Evolutionary conservation across 2,329 filamentous ascomycete species (phyloP).

Genomic region (Xylaria sp.): DNA sequence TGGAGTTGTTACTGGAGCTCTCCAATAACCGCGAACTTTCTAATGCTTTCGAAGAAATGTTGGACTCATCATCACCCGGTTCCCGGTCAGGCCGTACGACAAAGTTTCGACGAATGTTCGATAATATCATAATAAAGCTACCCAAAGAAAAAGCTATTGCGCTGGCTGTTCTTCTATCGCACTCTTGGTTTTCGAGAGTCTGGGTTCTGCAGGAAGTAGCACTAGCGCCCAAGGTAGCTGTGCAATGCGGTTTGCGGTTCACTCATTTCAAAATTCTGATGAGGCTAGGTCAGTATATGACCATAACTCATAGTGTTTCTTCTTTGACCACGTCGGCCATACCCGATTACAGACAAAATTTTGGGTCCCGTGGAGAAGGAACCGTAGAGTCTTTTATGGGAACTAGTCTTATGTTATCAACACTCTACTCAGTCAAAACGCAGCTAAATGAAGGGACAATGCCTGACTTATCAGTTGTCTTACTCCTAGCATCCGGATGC

Average conservation of each 20-base stretch:
- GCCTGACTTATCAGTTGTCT: neutral
- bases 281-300: neutral
- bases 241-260: neutral
- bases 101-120: neutral
- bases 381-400: neutral
- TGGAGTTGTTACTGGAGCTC: neutral
- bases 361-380: too few species aligned
- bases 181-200: constrained; percentile 6
- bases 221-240: neutral
- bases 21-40: neutral
- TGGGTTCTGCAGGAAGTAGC: constrained; percentile 10
- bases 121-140: neutral
- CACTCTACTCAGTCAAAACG: neutral
- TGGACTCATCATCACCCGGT: too few species aligned
- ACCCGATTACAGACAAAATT: neutral
- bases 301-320: neutral
- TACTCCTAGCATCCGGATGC: neutral
- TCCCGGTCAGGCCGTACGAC: neutral
- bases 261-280: neutral
- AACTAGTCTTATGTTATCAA: neutral
- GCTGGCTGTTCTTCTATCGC: neutral
- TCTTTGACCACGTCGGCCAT: too few species aligned
- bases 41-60: neutral
- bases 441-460: neutral
- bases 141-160: neutral